phyloP scores from a whole-genome alignment of 139 green algal species.

The Monoraphidium neglectum region DNA sequence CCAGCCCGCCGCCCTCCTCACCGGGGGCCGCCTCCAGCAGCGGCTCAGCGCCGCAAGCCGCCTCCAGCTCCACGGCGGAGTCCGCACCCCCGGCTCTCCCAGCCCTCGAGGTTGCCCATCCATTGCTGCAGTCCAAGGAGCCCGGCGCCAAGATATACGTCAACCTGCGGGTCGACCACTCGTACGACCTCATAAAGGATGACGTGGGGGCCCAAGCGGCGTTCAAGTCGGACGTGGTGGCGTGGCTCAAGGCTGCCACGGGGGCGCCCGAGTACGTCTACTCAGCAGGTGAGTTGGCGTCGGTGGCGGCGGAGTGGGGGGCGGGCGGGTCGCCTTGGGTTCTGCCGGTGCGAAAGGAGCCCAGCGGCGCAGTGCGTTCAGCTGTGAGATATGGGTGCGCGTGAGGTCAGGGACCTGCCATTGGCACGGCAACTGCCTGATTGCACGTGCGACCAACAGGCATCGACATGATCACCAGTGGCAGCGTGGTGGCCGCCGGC shows the following conservation, averaged over 20 bases:
- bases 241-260: not conserved
- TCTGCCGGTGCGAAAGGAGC: not conserved
- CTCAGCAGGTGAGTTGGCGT: not conserved
- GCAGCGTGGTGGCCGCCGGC: not conserved
- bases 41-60: not conserved
- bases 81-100: not conserved
- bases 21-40: not conserved
- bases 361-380: not conserved
- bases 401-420: not conserved
- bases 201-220: not conserved
- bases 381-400: not conserved
- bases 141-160: slow-evolving; percentile 1
- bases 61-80: not conserved
- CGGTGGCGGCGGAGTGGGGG: not conserved
- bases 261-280: not conserved
- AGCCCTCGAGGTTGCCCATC: not conserved
- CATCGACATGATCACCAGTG: not conserved
- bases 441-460: not conserved
- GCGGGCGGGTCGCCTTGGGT: not conserved
- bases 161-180: not conserved
- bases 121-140: not conserved
- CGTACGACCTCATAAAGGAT: not conserved
- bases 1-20: not conserved
- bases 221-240: slow-evolving; percentile 8
- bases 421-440: not conserved